A percentile compares a stretch with the other conserved stretches of the same genome.
Evolutionary conservation across 768 basidiomycete genomes (phyloP).

Genomic region (Boletales sp.): DNA sequence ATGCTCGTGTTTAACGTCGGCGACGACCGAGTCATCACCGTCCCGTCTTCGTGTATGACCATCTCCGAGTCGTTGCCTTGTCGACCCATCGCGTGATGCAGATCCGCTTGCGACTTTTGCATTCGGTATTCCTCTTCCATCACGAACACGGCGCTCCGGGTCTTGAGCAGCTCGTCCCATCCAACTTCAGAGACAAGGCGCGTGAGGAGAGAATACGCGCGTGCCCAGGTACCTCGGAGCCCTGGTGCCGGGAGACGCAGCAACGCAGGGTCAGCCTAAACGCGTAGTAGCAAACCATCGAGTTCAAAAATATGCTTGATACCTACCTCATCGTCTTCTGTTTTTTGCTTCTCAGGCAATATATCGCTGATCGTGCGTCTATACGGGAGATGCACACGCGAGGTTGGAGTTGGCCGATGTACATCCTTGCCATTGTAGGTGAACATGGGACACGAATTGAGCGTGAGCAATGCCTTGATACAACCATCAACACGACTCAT

Average conservation of each 20-base stretch:
- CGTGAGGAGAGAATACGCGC: conserved; percentile 88
- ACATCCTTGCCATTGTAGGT: conserved; percentile 96
- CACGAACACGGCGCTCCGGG: conserved; percentile 92
- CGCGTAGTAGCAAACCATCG: neutral
- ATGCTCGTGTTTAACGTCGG: too few species aligned
- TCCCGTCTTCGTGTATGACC: conserved; percentile 66
- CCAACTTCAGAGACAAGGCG: conserved; percentile 92
- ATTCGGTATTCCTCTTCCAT: conserved; percentile 99
- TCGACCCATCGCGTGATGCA: conserved; percentile 36
- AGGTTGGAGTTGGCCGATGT: conserved; percentile 78
- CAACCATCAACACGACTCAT: neutral
- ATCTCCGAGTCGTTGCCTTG: conserved; percentile 16
- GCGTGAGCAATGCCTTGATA: conserved; percentile 71
- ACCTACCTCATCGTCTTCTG: conserved; percentile 79
- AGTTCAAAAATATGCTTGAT: neutral
- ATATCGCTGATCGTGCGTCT: conserved; percentile 86
- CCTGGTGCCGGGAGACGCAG: conserved; percentile 94
- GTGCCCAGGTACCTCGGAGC: conserved; percentile 92
- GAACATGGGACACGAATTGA: conserved; percentile 99
- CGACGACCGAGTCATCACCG: conserved; percentile 26
- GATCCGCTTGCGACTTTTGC: conserved; percentile 83
- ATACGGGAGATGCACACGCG: conserved; percentile 82
- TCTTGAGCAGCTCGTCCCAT: conserved; percentile 97
- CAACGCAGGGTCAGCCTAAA: conserved; percentile 88
- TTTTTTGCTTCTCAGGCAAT: conserved; percentile 77